phyloP scores from a whole-genome alignment of 768 basidiomycete species.

The Mycena galericulata region DNA sequence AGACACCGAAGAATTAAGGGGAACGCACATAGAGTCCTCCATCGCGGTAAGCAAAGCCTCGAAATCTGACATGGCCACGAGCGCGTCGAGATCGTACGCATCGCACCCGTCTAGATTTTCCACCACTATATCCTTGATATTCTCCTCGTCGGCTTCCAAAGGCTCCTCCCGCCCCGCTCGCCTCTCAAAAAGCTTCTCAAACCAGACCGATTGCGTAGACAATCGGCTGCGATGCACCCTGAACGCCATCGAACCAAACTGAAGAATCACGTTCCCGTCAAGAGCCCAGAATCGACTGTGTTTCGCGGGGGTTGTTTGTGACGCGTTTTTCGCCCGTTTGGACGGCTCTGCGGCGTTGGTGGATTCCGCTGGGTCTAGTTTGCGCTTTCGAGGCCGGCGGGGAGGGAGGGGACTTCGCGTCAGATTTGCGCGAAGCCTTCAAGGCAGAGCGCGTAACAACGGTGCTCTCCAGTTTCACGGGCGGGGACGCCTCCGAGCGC shows the following conservation, averaged over 20 bases:
- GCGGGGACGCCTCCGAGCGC: no score
- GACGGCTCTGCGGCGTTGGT: background rate
- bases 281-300: constrained; percentile 39
- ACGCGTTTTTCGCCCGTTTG: constrained; percentile 27
- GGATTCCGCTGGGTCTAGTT: background rate
- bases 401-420: background rate
- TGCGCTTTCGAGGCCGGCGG: background rate
- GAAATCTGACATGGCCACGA: constrained; percentile 26
- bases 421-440: background rate
- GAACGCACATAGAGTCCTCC: constrained; percentile 38
- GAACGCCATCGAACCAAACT: constrained; percentile 36
- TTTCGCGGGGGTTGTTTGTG: constrained; percentile 27
- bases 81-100: constrained; percentile 6
- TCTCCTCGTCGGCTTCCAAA: constrained; percentile 10
- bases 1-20: background rate
- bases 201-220: constrained; percentile 38
- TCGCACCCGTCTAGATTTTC: constrained; percentile 21
- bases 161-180: constrained; percentile 8
- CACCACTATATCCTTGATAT: constrained; percentile 10
- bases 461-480: background rate
- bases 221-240: constrained; percentile 43
- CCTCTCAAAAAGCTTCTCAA: constrained; percentile 37
- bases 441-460: background rate
- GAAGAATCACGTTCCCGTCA: constrained; percentile 42
- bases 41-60: constrained; percentile 33